Conservation (phyloP, 169 alveolate genomes). For the Amoebophrya sp. region DNA sequence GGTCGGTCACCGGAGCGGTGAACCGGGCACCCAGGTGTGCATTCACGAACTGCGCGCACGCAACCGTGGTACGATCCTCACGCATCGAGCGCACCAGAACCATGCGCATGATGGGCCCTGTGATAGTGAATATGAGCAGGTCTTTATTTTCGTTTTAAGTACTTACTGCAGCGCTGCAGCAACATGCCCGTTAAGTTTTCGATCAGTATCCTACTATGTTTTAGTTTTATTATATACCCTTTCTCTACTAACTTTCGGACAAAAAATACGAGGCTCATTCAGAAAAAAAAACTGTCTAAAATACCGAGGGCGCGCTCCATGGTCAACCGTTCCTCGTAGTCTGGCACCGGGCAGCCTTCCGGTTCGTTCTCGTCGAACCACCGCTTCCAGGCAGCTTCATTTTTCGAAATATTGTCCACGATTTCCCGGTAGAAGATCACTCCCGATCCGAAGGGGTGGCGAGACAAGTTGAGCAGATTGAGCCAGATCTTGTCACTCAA, state of each 20-base stretch:
- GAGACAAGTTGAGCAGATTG: constrained; percentile 80
- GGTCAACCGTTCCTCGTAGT: constrained; percentile 45
- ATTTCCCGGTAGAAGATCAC: constrained; percentile 72
- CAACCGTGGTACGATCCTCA: constrained; percentile 80
- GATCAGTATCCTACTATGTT: too few species aligned
- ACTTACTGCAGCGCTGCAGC: too few species aligned
- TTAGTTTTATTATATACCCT: too few species aligned
- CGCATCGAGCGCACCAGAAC: constrained; percentile 75
- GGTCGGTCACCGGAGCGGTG: constrained; percentile 79
- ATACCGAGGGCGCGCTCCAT: not conserved
- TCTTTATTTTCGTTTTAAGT: too few species aligned
- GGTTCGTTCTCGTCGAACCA: constrained; percentile 86
- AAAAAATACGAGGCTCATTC: too few species aligned
- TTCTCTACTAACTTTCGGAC: too few species aligned
- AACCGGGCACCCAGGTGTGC: constrained; percentile 71
- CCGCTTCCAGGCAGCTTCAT: constrained; percentile 72
- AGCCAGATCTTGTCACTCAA: constrained; percentile 77
- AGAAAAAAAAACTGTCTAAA: too few species aligned
- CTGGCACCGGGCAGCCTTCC: constrained; percentile 83
- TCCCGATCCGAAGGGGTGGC: constrained; percentile 82
- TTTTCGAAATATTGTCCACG: constrained; percentile 66
- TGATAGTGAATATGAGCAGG: too few species aligned
- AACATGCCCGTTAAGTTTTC: too few species aligned
- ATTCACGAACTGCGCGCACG: constrained; percentile 77
- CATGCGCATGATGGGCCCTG: constrained; percentile 70